Evolutionary conservation across 2,329 filamentous ascomycete genomes (phyloP), one percentile per base, ranked within the genome.

Genomic region (Trichoderma asperellum): DNA sequence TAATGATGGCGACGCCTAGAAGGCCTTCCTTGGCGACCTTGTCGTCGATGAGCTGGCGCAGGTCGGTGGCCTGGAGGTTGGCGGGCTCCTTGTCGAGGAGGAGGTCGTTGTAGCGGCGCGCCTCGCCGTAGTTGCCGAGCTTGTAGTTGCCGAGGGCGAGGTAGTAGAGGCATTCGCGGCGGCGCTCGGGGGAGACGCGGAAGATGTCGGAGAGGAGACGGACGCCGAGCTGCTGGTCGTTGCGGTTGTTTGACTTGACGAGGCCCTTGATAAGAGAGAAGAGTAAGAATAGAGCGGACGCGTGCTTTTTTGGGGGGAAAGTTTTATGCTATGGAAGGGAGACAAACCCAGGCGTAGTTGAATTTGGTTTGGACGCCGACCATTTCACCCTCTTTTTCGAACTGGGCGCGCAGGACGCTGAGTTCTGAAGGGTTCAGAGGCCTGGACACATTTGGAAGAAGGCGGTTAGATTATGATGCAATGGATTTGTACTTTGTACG

Each of bases 311-410:
- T 24, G 24, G 24, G 24, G 24, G 24, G 24, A 24, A 24, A 24
- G 2, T 24, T 24, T 24, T 24, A 24, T 24, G 24, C 24, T 24
- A 24, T 24, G 24, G 24, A 24, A 24, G 3, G 24, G 24, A 68
- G 49, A 74, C 85, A 69, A 88, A 97, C 94, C 96, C 96, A 99
- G 78, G 96, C 95, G 81, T 95, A 98, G 89, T 99, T 99, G 88
- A 99, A 99, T 80, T 98, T 98, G 71, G 96, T 99, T 82, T 99
- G 96, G 52, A 99, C 88, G 70, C 95, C 94, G 71, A 97, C 95
- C 85, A 97, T 96, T 76, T 97, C 93, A 74, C 95, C 96, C 83
- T 99, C 96, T 79, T 97, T 97, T 79, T 98, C 95, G 80, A 96
- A 99, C 81, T 99, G 96, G 71, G 92, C 86, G 73, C 95, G 92